Base-by-base conservation (phyloP, 257 asterid species). In the Fraxinus pennsylvanica region DNA sequence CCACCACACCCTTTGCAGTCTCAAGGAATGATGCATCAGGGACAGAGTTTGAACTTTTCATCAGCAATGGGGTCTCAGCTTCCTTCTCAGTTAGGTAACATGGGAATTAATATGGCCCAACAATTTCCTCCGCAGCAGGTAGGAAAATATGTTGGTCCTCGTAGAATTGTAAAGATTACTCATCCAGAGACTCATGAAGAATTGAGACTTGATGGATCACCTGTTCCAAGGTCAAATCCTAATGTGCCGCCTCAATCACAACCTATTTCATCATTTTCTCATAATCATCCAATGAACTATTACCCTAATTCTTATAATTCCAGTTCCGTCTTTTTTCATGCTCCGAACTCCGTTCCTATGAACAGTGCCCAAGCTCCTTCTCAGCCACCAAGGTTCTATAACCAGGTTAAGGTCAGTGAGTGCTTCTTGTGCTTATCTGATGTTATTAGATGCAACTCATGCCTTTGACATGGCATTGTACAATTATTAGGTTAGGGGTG, bases 101-200 rank as follows among this genome's bases (percentile, higher is more conserved):
- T 96, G 79, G 96, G 92, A 74, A 86, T 95, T 45, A 88, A 68
- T 74, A 79, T 93, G 89, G 72, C 80, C 45, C 87, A 94, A 35
- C 96, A 90, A 82, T 92, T 90, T 81, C 86, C 91, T 74, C 96
- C 86, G 74, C 98, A 88, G 82, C 97, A 82, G 80, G 84, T 89
- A 63, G 69, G 74, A 93, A 79, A 7, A 90, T 84, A 61, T 88
- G 47, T 74, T 8, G 76, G 85, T 78, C 75, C 88, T 45, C 93
- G 94, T 63, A 96, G 90, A 86, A 69, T 92, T 68, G 96, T 93
- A 78, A 96, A 96, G 90, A 93, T 96, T 71, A 93, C 97, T 52
- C 94, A 96, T 82, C 98, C 97, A 29, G 96, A 90, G 0, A 93
- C 98, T 79, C 93, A 89, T 77, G 98, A 93, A 81, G 99, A 93